phyloP scores from a whole-genome alignment of 1,139 yeast genomes.

The Waltiozyma sp. region DNA sequence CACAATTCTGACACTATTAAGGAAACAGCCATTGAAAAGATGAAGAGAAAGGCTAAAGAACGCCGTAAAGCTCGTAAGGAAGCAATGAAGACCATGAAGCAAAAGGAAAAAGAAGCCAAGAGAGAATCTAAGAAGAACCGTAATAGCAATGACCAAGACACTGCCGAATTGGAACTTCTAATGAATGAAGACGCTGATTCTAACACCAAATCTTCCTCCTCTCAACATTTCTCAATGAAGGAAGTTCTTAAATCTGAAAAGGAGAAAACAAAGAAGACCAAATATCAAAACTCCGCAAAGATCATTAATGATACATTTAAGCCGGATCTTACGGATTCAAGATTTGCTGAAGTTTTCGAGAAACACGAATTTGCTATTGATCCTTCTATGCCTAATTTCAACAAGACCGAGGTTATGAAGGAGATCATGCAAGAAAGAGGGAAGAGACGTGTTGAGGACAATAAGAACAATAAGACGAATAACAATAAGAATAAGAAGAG shows the following conservation, averaged over 20 bases:
- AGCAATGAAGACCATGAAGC: slow-evolving; percentile 49
- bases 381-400: slow-evolving; percentile 80
- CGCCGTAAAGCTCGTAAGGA: slow-evolving; percentile 77
- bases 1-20: slow-evolving; percentile 28
- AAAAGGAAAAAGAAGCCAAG: slow-evolving; percentile 32
- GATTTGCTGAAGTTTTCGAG: slow-evolving; percentile 83
- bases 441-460: slow-evolving; percentile 31
- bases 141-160: slow-evolving; percentile 29
- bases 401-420: slow-evolving; percentile 80
- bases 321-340: slow-evolving; percentile 64
- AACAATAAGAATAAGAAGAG: slow-evolving; percentile 8
- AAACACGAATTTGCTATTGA: slow-evolving; percentile 87
- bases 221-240: slow-evolving; percentile 67
- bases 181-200: slow-evolving; percentile 44
- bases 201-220: slow-evolving; percentile 18
- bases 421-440: slow-evolving; percentile 67
- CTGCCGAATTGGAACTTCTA: slow-evolving; percentile 64
- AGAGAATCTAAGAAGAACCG: slow-evolving; percentile 16
- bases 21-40: slow-evolving; percentile 71
- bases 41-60: slow-evolving; percentile 85
- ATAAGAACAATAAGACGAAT: slow-evolving; percentile 4
- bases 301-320: slow-evolving; percentile 52
- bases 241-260: slow-evolving; percentile 68
- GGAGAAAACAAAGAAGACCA: slow-evolving; percentile 35
- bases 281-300: slow-evolving; percentile 40